Evolutionary conservation across 192 early-diverging fungal genomes (phyloP).

Genomic region (Oehlia diaphana): DNA sequence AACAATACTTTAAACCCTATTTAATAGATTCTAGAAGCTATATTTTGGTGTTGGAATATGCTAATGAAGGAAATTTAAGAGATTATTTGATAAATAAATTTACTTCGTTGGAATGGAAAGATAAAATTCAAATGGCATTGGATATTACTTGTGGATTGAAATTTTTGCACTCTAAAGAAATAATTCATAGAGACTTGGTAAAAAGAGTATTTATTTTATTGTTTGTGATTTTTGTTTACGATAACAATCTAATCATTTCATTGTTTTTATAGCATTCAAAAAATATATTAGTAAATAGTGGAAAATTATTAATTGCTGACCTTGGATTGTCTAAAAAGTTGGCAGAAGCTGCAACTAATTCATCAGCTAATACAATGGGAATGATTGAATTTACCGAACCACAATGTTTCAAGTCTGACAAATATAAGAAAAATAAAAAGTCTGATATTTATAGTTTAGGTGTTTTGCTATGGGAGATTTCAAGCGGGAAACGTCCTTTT

Average conservation of each 20-base stretch:
- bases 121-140: neutral
- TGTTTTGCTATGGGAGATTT: conserved; percentile 46
- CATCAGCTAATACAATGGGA: neutral
- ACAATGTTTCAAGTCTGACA: neutral
- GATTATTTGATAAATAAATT: neutral
- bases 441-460: conserved; percentile 46
- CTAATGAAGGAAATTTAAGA: conserved; percentile 7
- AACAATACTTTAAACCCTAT: too few relatives aligned
- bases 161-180: neutral
- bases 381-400: neutral
- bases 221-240: neutral
- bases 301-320: conserved; percentile 4
- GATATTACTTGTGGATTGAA: neutral
- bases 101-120: neutral
- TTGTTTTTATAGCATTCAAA: conserved; percentile 8
- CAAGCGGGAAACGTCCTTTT: conserved; percentile 35
- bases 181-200: conserved; percentile 10
- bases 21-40: neutral
- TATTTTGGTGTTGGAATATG: neutral
- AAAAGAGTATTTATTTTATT: neutral
- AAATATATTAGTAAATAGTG: conserved; percentile 12
- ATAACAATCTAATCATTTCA: neutral
- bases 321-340: conserved; percentile 3
- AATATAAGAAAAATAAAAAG: conserved; percentile 27
- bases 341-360: neutral